Percentiles rank a stretch among this genome's conserved stretches.
These are phyloP conservation scores for Coelastrella sp. DNA, from an alignment of 139 green algal species.

Conservation along the genomic window DNA sequence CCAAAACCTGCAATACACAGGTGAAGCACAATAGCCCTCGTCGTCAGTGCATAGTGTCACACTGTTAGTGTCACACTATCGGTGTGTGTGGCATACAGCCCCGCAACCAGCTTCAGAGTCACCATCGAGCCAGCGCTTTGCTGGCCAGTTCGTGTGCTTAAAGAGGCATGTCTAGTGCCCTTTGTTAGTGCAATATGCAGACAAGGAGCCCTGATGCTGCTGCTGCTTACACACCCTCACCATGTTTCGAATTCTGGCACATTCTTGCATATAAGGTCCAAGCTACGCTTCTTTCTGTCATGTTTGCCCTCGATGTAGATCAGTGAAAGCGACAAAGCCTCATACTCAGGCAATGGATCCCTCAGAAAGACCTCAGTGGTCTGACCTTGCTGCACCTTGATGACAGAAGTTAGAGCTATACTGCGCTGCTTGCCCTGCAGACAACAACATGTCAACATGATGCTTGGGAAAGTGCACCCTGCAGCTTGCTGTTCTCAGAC, in stretches of 20 bases:
- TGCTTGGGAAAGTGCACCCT: neutral
- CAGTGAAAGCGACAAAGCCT: slow-evolving; percentile 76
- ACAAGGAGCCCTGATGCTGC: too few relatives aligned
- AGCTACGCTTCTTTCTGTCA: slow-evolving; percentile 56
- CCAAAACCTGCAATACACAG: slow-evolving; percentile 36
- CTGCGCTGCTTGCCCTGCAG: slow-evolving; percentile 58
- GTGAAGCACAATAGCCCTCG: too few relatives aligned
- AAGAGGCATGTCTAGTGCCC: too few relatives aligned
- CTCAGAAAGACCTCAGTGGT: slow-evolving; percentile 75
- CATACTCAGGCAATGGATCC: slow-evolving; percentile 60
- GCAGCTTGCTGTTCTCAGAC: too few relatives aligned
- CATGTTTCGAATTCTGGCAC: slow-evolving; percentile 71
- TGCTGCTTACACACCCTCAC: slow-evolving; percentile 23
- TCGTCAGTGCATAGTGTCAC: too few relatives aligned
- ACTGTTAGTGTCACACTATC: too few relatives aligned
- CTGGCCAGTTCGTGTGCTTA: too few relatives aligned
- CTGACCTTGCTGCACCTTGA: slow-evolving; percentile 65
- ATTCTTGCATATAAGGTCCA: slow-evolving; percentile 79
- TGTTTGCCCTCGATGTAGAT: slow-evolving; percentile 72
- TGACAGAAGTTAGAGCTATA: slow-evolving; percentile 49
- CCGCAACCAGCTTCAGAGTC: too few relatives aligned
- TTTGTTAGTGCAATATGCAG: too few relatives aligned
- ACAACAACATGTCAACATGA: neutral
- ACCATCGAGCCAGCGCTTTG: too few relatives aligned
- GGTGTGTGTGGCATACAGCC: too few relatives aligned